Evolutionary conservation across 73 alveolate genomes (phyloP).

Genomic region (Loxodes magnus): DNA sequence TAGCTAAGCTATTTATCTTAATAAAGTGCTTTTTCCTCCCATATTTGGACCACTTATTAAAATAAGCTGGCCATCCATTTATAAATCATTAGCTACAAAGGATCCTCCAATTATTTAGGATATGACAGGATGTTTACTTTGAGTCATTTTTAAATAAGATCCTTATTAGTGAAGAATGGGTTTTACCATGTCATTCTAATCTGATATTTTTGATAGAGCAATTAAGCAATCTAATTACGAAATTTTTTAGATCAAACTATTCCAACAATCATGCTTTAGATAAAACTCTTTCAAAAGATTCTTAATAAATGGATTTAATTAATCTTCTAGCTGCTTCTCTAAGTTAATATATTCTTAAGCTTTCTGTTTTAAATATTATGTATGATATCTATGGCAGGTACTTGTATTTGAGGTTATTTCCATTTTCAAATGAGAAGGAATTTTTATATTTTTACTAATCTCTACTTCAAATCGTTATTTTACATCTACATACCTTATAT

Average conservation of each 20-base stretch:
- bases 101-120: not conserved
- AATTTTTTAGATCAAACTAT: conserved; percentile 27
- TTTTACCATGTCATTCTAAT: too few relatives aligned
- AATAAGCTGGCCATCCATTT: not conserved
- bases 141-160: not conserved
- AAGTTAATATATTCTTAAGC: conserved; percentile 46
- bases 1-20: conserved; percentile 70
- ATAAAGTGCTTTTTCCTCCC: conserved; percentile 94
- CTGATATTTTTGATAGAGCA: conserved; percentile 35
- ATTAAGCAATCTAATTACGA: conserved; percentile 58
- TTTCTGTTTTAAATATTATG: conserved; percentile 28
- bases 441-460: too few relatives aligned
- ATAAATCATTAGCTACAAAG: not conserved
- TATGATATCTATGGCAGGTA: conserved; percentile 49
- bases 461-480: conserved; percentile 60
- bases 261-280: conserved; percentile 37
- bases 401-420: conserved; percentile 65
- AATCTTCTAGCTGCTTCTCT: conserved; percentile 34
- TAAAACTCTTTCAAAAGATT: conserved; percentile 35
- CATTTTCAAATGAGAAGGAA: conserved; percentile 44
- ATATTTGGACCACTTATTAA: conserved; percentile 92
- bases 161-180: not conserved
- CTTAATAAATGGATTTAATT: conserved; percentile 44
- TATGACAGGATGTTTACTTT: not conserved
- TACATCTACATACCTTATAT: conserved; percentile 40